These are phyloP conservation scores for Quercus suber DNA, from an alignment of 306 rosid genomes.

Conservation along the genomic window DNA sequence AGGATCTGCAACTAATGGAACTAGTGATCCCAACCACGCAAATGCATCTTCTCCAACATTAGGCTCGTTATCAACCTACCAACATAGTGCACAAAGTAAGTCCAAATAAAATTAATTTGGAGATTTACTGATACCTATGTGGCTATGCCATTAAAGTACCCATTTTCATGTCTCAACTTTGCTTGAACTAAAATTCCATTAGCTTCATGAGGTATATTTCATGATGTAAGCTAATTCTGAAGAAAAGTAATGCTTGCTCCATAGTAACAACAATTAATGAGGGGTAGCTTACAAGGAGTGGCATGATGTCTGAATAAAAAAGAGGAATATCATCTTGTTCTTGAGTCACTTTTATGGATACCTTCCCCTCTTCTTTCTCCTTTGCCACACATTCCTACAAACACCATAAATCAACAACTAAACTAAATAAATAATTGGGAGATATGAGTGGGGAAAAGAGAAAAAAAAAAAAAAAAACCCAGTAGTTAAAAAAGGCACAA, in stretches of 20 bases:
- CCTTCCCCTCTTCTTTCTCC: conserved; percentile 67
- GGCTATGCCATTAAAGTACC: too few species aligned
- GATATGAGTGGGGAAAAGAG: not conserved
- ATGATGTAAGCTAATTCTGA: not conserved
- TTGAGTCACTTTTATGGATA: conserved; percentile 3
- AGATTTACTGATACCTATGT: too few species aligned
- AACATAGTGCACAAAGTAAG: conserved; percentile 10
- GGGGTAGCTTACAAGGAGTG: conserved; percentile 69
- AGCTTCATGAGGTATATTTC: not conserved
- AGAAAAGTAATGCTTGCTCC: not conserved
- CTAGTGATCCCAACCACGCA: conserved; percentile 79
- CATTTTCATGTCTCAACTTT: too few species aligned
- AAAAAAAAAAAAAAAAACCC: not conserved
- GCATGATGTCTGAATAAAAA: conserved; percentile 91
- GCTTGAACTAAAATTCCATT: too few species aligned
- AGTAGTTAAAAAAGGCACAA: not conserved
- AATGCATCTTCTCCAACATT: conserved; percentile 87
- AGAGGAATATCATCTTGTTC: conserved; percentile 77
- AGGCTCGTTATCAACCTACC: conserved; percentile 59
- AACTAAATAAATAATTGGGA: not conserved
- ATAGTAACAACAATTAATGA: not conserved
- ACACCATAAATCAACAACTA: conserved; percentile 13
- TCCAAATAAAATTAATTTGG: not conserved
- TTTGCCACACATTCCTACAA: conserved; percentile 66
- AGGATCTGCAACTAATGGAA: conserved; percentile 66